phyloP scores from a whole-genome alignment of 305 asterid genomes.

The Solanum hybrid region DNA sequence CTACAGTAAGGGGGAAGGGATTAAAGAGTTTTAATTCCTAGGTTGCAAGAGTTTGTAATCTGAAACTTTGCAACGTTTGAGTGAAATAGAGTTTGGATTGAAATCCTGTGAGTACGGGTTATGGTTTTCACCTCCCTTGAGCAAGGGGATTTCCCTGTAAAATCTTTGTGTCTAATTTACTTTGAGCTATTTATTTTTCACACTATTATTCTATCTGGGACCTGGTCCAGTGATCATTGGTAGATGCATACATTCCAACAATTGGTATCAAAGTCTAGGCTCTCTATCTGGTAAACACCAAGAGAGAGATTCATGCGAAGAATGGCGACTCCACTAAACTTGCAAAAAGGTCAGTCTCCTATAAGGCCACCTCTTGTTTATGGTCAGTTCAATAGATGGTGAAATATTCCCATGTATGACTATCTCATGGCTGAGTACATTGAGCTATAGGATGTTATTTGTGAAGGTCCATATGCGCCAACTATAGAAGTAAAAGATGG shows the following conservation, averaged over 20 bases:
- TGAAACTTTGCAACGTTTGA: neutral
- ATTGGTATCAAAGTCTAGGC: neutral
- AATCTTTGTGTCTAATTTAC: neutral
- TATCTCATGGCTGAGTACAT: neutral
- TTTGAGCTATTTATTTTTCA: neutral
- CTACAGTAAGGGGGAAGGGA: neutral
- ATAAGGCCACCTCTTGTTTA: neutral
- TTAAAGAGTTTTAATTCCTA: neutral
- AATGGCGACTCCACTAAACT: neutral
- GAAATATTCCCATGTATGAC: neutral
- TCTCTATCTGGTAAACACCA: neutral
- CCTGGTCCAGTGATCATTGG: neutral
- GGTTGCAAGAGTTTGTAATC: neutral
- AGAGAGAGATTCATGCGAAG: neutral
- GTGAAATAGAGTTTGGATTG: neutral
- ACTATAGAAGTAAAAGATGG: neutral
- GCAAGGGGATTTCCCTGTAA: neutral
- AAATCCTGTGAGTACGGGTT: neutral
- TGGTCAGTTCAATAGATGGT: neutral
- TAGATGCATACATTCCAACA: neutral
- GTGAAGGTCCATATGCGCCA: neutral
- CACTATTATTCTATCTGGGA: neutral
- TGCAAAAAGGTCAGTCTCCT: neutral
- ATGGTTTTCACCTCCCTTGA: neutral
- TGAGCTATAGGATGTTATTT: neutral